Base-by-base conservation (phyloP, 2,329 filamentous ascomycete genomes). In the Claviceps paspali region DNA sequence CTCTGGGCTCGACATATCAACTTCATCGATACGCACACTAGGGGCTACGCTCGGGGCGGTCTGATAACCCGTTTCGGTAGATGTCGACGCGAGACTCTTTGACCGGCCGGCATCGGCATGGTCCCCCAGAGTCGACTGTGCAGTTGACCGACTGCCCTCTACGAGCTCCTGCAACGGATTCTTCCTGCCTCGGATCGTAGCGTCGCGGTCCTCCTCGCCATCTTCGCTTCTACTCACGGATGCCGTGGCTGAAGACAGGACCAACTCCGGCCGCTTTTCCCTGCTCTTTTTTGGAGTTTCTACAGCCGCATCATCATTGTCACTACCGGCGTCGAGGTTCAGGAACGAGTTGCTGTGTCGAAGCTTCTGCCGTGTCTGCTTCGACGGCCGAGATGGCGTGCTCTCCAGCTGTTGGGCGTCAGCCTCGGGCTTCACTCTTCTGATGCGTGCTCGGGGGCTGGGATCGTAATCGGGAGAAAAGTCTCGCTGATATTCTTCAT, bases 401-500 rank as follows among this genome's bases (percentile, higher is more conserved):
- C 35, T 12, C 26, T 41, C 38, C 27, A 36, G 24, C 28, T 38
- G 33, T 24, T 49, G 44, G 33, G 50, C 44, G 11, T 55, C 55
- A 8, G 64, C 62, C 27, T 62, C 63, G 5, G 65, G 59, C 38
- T 66, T 64, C 26, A 82, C 73, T n/a, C 69, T 60, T 38, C 78
- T 71, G 29, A 85, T 81, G n/a, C 73, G 76, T 21, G 81, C 78
- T 52, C 73, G 79, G 28, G 75, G 73, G 43, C 77, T 76, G 10
- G 79, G 79, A 32, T 79, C 78, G 54, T 86, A 86, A 37, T 80
- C 78, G 10, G 79, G 78, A 14, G 82, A 85, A 52, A 86, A 85
- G 2, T 78, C 75, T 44, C 74, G 65, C 27, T 65, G 57, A 36
- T 59, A 63, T 15, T 59, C 45, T 46, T 55, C 39, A 14, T n/a